Base-by-base conservation (phyloP, 2,329 filamentous ascomycete species). In the Talaromyces sp. region DNA sequence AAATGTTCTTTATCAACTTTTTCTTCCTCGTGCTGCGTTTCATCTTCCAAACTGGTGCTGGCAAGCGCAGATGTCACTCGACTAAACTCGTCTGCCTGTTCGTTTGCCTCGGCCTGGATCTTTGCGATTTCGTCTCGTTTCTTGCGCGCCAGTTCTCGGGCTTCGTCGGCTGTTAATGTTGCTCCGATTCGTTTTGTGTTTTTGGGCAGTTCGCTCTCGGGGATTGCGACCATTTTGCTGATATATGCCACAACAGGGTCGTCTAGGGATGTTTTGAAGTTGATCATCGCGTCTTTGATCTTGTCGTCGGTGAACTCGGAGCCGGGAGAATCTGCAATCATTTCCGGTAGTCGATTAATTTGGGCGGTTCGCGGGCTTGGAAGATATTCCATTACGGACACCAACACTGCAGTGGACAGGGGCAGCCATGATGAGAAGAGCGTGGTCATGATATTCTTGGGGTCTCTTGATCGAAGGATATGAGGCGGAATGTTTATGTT, bases 201-300 rank as follows among this genome's bases (percentile, higher is more conserved):
- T 58, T 93, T 86, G 0, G 91, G 90, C 5, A 99, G 80, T 69
- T 99, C 93, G 74, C 91, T 97, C 70, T 96, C 91, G 0, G 92
- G 93, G 13, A 99, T 84, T 0, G 95, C 95, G 1, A 98, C 91
- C 92, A 99, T 97, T 74, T 99, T 99, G 78, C 93, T 98, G 63
- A 99, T 91, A 67, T 96, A 99, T 9, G 91, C 93, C 1, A 99
- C 91, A 0, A 96, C 87, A 0, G 93, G 93, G 61, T 90, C 89
- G 0, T 87, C 82, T 44, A 84, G 81, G 0, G 82, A 82, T 3
- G 85, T 85, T 70, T 90, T 90, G 72, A 96, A 97, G 0, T 87
- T 82, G 1, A 90, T 78, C 88, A 98, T 93, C 5, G 93, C 91
- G n/a, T 89, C 81, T 67, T 86, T 88, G 59, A 98, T 79, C 7